Conservation (phyloP, 2,329 filamentous ascomycete species). For the Microdochium trichocladiopsis region DNA sequence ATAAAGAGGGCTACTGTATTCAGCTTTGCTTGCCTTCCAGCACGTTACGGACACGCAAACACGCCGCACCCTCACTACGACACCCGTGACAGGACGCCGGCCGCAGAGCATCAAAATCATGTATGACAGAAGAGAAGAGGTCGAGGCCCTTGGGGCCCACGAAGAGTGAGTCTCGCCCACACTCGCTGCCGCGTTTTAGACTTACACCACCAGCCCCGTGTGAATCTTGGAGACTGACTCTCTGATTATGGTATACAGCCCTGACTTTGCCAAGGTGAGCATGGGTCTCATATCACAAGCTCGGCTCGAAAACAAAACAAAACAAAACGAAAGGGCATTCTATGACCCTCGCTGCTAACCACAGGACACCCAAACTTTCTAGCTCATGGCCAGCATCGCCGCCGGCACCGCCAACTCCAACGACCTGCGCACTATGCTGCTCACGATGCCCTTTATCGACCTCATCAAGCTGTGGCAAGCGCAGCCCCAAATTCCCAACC, state of each 20-base stretch:
- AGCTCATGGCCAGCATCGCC: neutral
- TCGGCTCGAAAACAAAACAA: no score
- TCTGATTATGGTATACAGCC: neutral
- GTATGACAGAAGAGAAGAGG: neutral
- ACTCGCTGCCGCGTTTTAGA: neutral
- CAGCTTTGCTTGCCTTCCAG: no score
- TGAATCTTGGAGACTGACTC: neutral
- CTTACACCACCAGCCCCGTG: no score
- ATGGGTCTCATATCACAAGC: neutral
- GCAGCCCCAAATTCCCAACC: neutral
- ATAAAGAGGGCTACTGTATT: no score
- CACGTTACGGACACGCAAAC: no score
- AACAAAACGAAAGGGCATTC: no score
- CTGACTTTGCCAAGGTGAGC: neutral
- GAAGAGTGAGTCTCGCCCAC: neutral
- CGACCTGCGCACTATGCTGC: neutral
- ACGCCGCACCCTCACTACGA: no score
- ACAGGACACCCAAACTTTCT: neutral
- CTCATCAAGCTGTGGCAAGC: neutral
- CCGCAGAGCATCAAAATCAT: no score
- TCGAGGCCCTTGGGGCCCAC: neutral
- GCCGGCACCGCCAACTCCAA: neutral
- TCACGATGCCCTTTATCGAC: neutral
- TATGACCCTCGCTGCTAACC: no score
- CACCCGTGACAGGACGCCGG: no score